Conservation (phyloP, 2,329 filamentous ascomycete species). For the Penicillium capsulatum region DNA sequence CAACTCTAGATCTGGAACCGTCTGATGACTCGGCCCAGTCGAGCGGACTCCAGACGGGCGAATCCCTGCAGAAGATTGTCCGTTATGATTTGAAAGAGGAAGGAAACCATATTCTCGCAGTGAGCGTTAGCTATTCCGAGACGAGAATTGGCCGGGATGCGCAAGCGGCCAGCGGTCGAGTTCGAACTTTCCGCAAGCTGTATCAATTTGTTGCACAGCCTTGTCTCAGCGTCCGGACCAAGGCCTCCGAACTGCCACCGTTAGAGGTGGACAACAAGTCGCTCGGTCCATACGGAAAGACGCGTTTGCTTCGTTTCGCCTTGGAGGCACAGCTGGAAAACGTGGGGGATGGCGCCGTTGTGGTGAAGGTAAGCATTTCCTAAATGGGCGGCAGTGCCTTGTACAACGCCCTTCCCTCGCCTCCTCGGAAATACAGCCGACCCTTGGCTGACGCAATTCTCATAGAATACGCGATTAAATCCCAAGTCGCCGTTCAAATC, state of each 20-base stretch:
- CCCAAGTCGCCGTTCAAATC: constrained; percentile 52
- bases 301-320: constrained; percentile 56
- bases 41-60: constrained; percentile 43
- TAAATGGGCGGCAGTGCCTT: background rate
- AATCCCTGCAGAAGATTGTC: constrained; percentile 75
- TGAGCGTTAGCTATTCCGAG: constrained; percentile 92
- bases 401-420: background rate
- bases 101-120: constrained; percentile 86
- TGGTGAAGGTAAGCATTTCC: constrained; percentile 60
- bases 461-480: constrained; percentile 46
- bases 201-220: constrained; percentile 96
- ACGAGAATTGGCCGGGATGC: constrained; percentile 53
- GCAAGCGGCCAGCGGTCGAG: constrained; percentile 55
- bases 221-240: constrained; percentile 84
- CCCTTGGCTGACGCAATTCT: constrained; percentile 8
- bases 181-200: constrained; percentile 85
- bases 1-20: constrained; percentile 56
- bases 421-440: background rate
- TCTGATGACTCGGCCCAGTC: constrained; percentile 47
- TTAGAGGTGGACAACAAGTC: constrained; percentile 45
- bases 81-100: constrained; percentile 88
- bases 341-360: constrained; percentile 75
- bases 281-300: constrained; percentile 43
- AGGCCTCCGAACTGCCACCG: constrained; percentile 63
- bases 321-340: constrained; percentile 96